These are phyloP conservation scores for Elongisporangium prolatum DNA, from an alignment of 352 stramenopile species.

Conservation along the genomic window DNA sequence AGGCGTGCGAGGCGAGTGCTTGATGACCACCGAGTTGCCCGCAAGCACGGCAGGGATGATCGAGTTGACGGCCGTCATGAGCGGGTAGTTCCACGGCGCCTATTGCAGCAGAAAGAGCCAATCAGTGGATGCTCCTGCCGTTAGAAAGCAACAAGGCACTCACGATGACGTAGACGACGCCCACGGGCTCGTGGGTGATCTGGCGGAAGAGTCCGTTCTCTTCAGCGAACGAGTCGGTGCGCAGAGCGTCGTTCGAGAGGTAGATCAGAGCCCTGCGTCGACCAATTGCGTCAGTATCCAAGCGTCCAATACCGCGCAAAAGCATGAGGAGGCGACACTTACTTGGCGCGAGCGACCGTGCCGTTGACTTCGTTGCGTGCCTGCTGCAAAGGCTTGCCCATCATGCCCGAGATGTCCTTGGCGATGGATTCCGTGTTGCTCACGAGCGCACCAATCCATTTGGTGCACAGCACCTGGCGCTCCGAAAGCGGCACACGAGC, in stretches of 20 bases:
- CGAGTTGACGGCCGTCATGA: slow-evolving; percentile 86
- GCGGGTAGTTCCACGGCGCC: slow-evolving; percentile 83
- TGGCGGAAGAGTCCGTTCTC: slow-evolving; percentile 67
- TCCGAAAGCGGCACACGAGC: slow-evolving; percentile 45
- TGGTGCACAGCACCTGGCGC: slow-evolving; percentile 53
- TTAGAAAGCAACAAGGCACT: slow-evolving; percentile 3
- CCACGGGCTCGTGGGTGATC: slow-evolving; percentile 80
- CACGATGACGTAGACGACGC: slow-evolving; percentile 82
- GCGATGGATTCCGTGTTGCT: slow-evolving; percentile 57
- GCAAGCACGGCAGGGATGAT: slow-evolving; percentile 80
- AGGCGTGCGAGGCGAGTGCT: slow-evolving; percentile 76
- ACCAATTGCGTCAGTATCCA: background rate
- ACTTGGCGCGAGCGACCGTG: slow-evolving; percentile 64
- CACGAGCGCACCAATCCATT: slow-evolving; percentile 59
- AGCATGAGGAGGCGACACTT: slow-evolving; percentile 2
- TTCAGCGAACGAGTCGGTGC: slow-evolving; percentile 54
- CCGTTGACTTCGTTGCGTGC: slow-evolving; percentile 71
- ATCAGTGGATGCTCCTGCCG: background rate
- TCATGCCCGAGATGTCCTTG: slow-evolving; percentile 75
- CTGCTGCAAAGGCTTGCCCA: slow-evolving; percentile 80
- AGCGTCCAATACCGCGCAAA: slow-evolving; percentile 3
- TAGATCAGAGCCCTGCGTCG: slow-evolving; percentile 52
- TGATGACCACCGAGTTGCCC: slow-evolving; percentile 78
- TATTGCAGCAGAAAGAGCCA: slow-evolving; percentile 12
- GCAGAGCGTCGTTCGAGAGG: slow-evolving; percentile 59